Evolutionary conservation across 148 eudicot species (phyloP), one percentile per base, ranked within the genome.

Genomic region (Rhododendron molle): DNA sequence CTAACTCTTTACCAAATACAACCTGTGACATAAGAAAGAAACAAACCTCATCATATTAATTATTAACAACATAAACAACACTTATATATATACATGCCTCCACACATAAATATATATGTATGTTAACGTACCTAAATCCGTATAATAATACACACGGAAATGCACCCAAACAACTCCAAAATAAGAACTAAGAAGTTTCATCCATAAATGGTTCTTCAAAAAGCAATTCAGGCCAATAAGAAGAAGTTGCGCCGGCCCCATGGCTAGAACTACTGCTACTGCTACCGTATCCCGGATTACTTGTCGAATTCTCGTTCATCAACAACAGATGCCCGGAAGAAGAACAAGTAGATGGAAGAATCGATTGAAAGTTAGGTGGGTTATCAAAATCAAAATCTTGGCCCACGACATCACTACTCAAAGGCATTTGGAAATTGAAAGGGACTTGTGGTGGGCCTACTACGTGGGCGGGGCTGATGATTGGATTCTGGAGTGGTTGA

Each of bases 161-260:
- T 23, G 12, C 69, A 62, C 69, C 83, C 80, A 28, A 30, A 28
- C 69, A 38, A 18, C 46, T 5, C n/a, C 21, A 54, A 54, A n/a
- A 49, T 6, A 40, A 50, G 5, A 40, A 8, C 87, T 90, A 92
- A 72, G 89, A 89, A 76, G 93, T 88, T 69, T 93, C 95, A 86
- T 88, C 91, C 84, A 94, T 90, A 60, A 93, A 86, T 43, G 95
- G 89, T 86, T 93, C 94, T 30, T 94, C 96, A 47, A 94, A 89
- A 56, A 95, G 88, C 21, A 92, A 82, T 67, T 94, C 97, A 30
- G 94, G 89, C 97, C 98, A 95, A 69, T 88, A 91, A 28, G 91
- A 78, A 47, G 88, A 49, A 21, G 83, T 84, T 28, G 79, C 79
- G 5, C 88, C 91, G 44, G 44, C 44, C 73, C 81, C 90, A 50